Evolutionary conservation across 805 yeast genomes (phyloP).

Genomic region (Sungouiozyma ichnusensis): DNA sequence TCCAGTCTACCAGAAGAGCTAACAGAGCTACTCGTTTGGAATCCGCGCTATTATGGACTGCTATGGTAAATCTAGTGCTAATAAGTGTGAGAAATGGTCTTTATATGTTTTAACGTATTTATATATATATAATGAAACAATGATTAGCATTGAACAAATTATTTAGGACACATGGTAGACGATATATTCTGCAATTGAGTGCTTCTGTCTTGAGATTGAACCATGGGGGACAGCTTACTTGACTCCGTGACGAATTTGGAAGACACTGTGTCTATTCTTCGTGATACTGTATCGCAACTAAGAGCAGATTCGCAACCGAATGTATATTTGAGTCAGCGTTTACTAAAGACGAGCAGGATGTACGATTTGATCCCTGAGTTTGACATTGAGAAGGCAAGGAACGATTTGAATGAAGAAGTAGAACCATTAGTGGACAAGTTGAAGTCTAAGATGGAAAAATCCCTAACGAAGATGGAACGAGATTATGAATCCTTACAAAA

Average conservation of each 20-base stretch:
- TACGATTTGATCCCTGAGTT: slow-evolving; percentile 26
- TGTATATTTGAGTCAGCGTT: slow-evolving; percentile 14
- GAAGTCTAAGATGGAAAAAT: slow-evolving; percentile 19
- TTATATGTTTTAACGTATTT: too few relatives aligned
- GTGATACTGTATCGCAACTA: slow-evolving; percentile 14
- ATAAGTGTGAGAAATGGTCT: too few relatives aligned
- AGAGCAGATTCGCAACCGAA: slow-evolving; percentile 13
- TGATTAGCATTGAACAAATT: too few relatives aligned
- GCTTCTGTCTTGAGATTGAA: too few relatives aligned
- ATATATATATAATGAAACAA: too few relatives aligned
- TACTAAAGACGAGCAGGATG: slow-evolving; percentile 20
- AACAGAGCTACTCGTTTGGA: too few relatives aligned
- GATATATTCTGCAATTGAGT: too few relatives aligned
- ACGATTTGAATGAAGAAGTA: slow-evolving; percentile 25
- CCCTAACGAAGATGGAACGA: slow-evolving; percentile 17
- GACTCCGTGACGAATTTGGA: slow-evolving; percentile 16
- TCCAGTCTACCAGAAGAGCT: too few relatives aligned
- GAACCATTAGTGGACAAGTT: slow-evolving; percentile 23
- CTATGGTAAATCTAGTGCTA: too few relatives aligned
- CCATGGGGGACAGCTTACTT: slow-evolving; percentile 19
- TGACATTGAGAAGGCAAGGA: slow-evolving; percentile 26
- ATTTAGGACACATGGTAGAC: too few relatives aligned
- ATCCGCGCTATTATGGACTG: too few relatives aligned
- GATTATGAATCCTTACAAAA: slow-evolving; percentile 23
- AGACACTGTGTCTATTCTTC: slow-evolving; percentile 13